phyloP scores from a whole-genome alignment of 208 protist genomes.

The Crithidia thermophila region DNA sequence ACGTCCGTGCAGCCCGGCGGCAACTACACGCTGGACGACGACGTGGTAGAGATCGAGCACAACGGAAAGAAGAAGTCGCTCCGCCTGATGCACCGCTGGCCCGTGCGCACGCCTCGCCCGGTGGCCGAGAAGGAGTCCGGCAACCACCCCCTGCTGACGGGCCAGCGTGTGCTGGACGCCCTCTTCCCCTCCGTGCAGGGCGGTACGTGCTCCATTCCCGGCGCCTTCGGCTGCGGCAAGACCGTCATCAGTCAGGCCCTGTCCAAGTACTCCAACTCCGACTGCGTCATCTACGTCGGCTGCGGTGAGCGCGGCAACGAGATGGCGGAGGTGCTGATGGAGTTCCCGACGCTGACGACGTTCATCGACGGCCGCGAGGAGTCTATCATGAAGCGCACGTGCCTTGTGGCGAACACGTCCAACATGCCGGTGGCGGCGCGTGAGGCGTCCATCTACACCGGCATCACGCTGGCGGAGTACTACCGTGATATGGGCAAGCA shows the following conservation, averaged over 20 bases:
- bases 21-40: constrained; percentile 95
- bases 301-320: constrained; percentile 99
- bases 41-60: constrained; percentile 93
- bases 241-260: constrained; percentile 99
- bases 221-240: constrained; percentile 99
- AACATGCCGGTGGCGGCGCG: constrained; percentile 99
- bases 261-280: constrained; percentile 99
- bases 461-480: constrained; percentile 99
- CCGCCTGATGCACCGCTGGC: constrained; percentile 98
- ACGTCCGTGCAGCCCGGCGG: constrained; percentile 93
- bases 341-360: constrained; percentile 98
- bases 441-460: constrained; percentile 99
- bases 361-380: constrained; percentile 96
- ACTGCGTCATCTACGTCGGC: constrained; percentile 99
- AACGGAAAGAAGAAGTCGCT: constrained; percentile 90
- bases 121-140: constrained; percentile 96
- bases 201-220: constrained; percentile 99
- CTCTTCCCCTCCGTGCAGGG: constrained; percentile 99
- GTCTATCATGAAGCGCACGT: constrained; percentile 99
- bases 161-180: constrained; percentile 99
- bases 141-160: constrained; percentile 98
- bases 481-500: constrained; percentile 99
- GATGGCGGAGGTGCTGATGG: constrained; percentile 99
- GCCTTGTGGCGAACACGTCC: constrained; percentile 99
- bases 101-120: constrained; percentile 96